phyloP scores from a whole-genome alignment of 2,329 filamentous ascomycete genomes.

The Remersonia thermophila region DNA sequence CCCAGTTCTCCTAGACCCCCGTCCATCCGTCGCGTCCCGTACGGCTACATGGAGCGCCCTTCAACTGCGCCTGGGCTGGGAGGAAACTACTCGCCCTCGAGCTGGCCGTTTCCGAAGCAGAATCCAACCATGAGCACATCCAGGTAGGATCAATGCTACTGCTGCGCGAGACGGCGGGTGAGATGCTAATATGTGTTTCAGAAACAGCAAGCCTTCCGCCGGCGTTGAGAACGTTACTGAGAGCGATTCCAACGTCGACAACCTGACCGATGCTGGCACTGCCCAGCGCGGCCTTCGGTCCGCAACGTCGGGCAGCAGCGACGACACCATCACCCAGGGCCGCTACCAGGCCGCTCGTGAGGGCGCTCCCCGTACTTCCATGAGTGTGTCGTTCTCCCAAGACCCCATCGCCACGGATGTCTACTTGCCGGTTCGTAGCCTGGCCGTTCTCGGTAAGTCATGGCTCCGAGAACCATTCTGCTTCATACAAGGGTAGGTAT shows the following conservation, averaged over 20 bases:
- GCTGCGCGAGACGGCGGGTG: not conserved
- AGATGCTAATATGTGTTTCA: not conserved
- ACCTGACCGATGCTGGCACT: too few species aligned
- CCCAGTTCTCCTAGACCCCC: conserved; percentile 4
- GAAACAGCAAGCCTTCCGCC: not conserved
- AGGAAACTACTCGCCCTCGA: conserved; percentile 7
- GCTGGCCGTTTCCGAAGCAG: conserved; percentile 11
- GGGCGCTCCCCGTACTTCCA: too few species aligned
- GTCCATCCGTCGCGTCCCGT: conserved; percentile 10
- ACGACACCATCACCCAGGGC: not conserved
- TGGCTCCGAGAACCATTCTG: too few species aligned
- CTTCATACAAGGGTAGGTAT: too few species aligned
- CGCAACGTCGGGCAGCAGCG: not conserved
- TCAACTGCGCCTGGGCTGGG: not conserved
- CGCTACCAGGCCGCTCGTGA: too few species aligned
- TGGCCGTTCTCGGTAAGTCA: too few species aligned
- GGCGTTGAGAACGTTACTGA: too few species aligned
- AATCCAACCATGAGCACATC: conserved; percentile 4
- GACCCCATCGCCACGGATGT: too few species aligned
- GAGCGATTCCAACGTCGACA: too few species aligned
- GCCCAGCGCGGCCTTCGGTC: too few species aligned
- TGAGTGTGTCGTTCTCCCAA: too few species aligned
- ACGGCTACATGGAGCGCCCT: conserved; percentile 1
- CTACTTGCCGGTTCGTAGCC: too few species aligned
- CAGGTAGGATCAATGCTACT: conserved; percentile 2